Base-by-base conservation (phyloP, 495 filamentous ascomycete genomes). In the Hypomontagnella monticulosa region DNA sequence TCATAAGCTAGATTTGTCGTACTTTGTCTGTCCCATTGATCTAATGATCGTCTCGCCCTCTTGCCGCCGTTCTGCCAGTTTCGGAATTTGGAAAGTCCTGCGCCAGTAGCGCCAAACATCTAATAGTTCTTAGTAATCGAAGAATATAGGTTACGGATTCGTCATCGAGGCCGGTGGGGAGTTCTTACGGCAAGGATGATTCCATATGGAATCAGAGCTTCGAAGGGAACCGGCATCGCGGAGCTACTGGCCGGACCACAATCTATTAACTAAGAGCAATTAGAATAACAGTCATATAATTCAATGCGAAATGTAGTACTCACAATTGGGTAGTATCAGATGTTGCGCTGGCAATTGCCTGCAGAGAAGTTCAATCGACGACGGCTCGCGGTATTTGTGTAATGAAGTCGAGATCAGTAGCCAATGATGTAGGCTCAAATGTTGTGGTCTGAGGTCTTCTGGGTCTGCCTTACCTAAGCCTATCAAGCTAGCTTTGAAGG, bases 21-120 rank as follows among this genome's bases (percentile, higher is more conserved):
- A 94, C 91, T 93, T 90, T 93, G 90, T 79, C 85, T 89, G 71
- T 99, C 95, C 95, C 95, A 99, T 76, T 87, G 85, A 81, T 97
- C 96, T 59, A 91, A 67, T 50, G 90, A 92, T 80, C 92, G 90
- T 70, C 95, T 85, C 40, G 85, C 82, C 75, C 87, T 84, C 86
- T 97, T 97, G 66, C 92, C 89, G 46, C 93, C 96, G 75, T 97
- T 97, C 71, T 90, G 84, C 80, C 89, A 88, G 66, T 87, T 81
- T 77, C 87, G 89, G 75, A 94, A 81, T 66, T 85, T 87, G 20
- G 85, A 87, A 51, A 97, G 76, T 50, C 91, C 91, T 51, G 81
- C 87, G 57, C 93, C 94, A 48, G 89, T 90, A 62, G 92, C 78
- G 70, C 89, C 89, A 75, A 97, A 97, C 92, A 97, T 96, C 94